A percentile compares a stretch with the other conserved stretches of the same genome.
Conservation (phyloP, 2,329 filamentous ascomycete genomes). For the Penicillium polonicum region DNA sequence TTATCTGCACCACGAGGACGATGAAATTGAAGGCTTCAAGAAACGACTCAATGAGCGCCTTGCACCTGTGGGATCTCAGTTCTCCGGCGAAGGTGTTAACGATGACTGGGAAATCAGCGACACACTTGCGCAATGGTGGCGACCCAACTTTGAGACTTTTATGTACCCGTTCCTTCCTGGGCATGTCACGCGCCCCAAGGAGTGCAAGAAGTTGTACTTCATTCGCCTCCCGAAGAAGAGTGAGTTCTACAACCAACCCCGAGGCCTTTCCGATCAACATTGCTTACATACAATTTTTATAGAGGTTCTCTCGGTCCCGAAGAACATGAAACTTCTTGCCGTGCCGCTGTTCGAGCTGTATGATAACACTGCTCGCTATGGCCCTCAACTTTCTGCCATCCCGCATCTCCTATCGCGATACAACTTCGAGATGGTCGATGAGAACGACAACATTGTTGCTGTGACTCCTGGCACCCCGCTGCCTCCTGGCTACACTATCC, state of each 20-base stretch:
- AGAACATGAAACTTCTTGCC: constrained; percentile 99
- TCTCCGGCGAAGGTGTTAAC: constrained; percentile 80
- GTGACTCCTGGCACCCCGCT: constrained; percentile 72
- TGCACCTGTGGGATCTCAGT: constrained; percentile 81
- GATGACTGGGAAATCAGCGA: constrained; percentile 94
- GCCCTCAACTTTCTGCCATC: constrained; percentile 92
- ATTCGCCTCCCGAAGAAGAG: constrained; percentile 91
- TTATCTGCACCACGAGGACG: constrained; percentile 81
- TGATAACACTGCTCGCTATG: constrained; percentile 93
- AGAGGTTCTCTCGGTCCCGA: constrained; percentile 95
- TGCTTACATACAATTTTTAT: constrained; percentile 6
- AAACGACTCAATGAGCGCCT: constrained; percentile 85
- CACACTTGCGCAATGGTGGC: constrained; percentile 96
- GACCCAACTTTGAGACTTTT: constrained; percentile 98
- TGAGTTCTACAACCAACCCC: constrained; percentile 48
- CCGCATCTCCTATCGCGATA: constrained; percentile 92
- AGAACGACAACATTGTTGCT: constrained; percentile 82
- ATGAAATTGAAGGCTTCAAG: constrained; percentile 95
- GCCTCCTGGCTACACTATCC: constrained; percentile 57
- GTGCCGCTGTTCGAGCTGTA: constrained; percentile 97
- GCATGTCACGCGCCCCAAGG: constrained; percentile 93
- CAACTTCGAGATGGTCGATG: constrained; percentile 97
- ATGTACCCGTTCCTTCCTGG: constrained; percentile 99
- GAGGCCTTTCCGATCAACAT: too few relatives aligned
- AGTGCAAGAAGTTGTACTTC: constrained; percentile 98